Evolutionary conservation across 495 filamentous ascomycete species (phyloP), one percentile per base, ranked within the genome.

Genomic region (Cladorrhinum samala): DNA sequence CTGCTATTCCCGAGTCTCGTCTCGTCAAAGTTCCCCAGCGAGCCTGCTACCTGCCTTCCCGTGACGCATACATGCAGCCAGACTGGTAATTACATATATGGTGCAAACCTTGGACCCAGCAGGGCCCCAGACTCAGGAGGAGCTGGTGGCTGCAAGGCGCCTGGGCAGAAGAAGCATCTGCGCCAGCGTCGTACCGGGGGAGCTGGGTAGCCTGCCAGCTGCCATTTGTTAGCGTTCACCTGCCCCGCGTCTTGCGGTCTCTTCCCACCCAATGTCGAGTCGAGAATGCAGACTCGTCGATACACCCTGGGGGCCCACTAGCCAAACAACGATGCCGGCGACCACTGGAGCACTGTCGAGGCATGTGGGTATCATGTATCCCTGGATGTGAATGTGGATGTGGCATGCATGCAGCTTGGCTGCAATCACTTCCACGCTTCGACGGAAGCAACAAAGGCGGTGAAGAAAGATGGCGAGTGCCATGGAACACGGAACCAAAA

Each of bases 391-490:
- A 11, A 18, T 14, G 27, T 33, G 27, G 27, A 33, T 33, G 27
- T 33, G 27, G 27, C 27, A 33, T 52, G 50, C 55, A 57, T 57
- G 55, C 55, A 57, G 49, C 27, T 36, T n/a, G 19, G 38, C 50
- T 53, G 50, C 55, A 49, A 50, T 50, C 50, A 57, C 55, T 27
- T 53, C 25, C 37, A 52, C 45, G 27, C 27, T 33, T 33, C 27
- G 11, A 33, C 27, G 11, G 17, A 25, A 24, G 41, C 50, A 57
- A n/a, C n/a, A n/a, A n/a, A 53, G 46, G 55, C 55, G 55, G 55
- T 57, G 55, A 57, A 42, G 33, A 18, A 33, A 33, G 27, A 33
- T 33, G 27, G 11, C 11, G 27, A 11, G 11, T 11, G 27, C 5
- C 27, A 33, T 33, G 27, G 27, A 33, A 33, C 27, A 33, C 11